Conservation (phyloP, 306 rosid genomes). For the Cucumis sativus region Cucumber_9930_V3 NC_026658.2:21632001-21632500, state of each 20-base stretch:
- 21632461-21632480: constrained; percentile 92
- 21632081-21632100: constrained; percentile 95
- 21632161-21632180: constrained; percentile 2
- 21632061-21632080: constrained; percentile 97
- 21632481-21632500: constrained; percentile 87
- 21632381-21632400: constrained; percentile 86
- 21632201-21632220: neutral
- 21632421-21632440: constrained; percentile 82
- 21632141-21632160: constrained; percentile 13
- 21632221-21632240: neutral
- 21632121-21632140: constrained; percentile 45
- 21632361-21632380: constrained; percentile 96
- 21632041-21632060: constrained; percentile 99
- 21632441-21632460: constrained; percentile 89
- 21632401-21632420: constrained; percentile 83
- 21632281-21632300: neutral
- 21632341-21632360: constrained; percentile 99
- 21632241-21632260: neutral
- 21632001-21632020: constrained; percentile 96
- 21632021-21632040: constrained; percentile 95
- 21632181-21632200: neutral
- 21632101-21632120: constrained; percentile 87
- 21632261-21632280: neutral
- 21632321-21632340: constrained; percentile 31
- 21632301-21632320: constrained; percentile 9